phyloP scores from a whole-genome alignment of 306 rosid species.

The Sesbania bispinosa region DNA sequence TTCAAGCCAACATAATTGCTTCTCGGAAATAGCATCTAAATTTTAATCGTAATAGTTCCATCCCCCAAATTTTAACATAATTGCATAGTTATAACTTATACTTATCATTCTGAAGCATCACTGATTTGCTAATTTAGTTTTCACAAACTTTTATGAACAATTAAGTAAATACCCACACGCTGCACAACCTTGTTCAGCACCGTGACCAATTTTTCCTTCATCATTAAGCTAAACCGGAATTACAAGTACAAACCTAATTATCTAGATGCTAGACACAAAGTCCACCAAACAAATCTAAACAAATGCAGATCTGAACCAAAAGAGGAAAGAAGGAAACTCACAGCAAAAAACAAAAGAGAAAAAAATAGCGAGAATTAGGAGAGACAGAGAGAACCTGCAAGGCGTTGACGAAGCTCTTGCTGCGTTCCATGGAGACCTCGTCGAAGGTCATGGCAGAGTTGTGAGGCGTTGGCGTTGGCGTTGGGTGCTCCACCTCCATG shows the following conservation, averaged over 20 bases:
- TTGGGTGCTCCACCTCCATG: conserved; percentile 66
- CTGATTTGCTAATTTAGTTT: not conserved
- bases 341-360: not conserved
- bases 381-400: conserved; percentile 63
- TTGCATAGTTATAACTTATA: no score
- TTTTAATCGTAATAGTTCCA: not conserved
- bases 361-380: not conserved
- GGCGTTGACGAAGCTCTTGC: conserved; percentile 90
- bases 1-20: not conserved
- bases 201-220: not conserved
- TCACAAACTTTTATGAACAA: not conserved
- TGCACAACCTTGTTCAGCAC: no score
- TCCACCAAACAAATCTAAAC: not conserved
- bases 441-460: conserved; percentile 86
- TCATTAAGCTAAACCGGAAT: not conserved
- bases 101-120: not conserved
- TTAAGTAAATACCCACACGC: not conserved
- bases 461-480: conserved; percentile 37
- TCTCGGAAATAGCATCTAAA: not conserved
- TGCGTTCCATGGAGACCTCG: conserved; percentile 93
- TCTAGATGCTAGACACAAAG: not conserved
- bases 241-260: conserved; percentile 4
- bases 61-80: not conserved
- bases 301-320: conserved; percentile 51
- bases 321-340: not conserved